These are phyloP conservation scores for Cyberlindnera mrakii DNA, from an alignment of 805 yeast species.

Conservation along the genomic window DNA sequence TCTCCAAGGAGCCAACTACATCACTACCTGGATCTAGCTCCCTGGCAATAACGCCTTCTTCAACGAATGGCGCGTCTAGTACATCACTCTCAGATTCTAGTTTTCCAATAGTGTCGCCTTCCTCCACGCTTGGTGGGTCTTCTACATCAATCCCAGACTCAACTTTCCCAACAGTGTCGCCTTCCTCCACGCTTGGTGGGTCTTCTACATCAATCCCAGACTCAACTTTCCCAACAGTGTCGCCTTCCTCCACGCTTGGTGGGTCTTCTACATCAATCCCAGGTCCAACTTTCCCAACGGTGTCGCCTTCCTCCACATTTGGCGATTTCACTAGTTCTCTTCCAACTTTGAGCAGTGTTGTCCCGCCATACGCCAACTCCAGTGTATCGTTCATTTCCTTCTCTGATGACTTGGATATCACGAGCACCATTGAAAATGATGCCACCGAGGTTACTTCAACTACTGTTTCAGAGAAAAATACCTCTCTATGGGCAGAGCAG, in stretches of 20 bases:
- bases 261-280: background rate
- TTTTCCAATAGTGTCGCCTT: background rate
- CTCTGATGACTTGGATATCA: background rate
- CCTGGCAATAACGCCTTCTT: background rate
- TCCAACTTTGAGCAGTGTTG: background rate
- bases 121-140: background rate
- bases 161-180: background rate
- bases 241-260: background rate
- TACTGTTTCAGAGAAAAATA: background rate
- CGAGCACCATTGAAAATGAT: background rate
- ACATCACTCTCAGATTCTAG: background rate
- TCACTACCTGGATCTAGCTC: background rate
- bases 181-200: background rate
- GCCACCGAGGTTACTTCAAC: conserved; percentile 1
- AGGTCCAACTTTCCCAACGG: background rate
- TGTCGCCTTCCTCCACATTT: background rate
- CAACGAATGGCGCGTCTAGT: background rate
- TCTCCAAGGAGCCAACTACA: conserved; percentile 7
- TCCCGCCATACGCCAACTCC: background rate
- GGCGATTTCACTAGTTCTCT: background rate
- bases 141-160: background rate
- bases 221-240: background rate
- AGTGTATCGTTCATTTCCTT: background rate
- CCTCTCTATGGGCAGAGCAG: background rate
- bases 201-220: background rate